Evolutionary conservation across 2,329 filamentous ascomycete genomes (phyloP), one percentile per base, ranked within the genome.

Genomic region (Sordariomycetes sp.): DNA sequence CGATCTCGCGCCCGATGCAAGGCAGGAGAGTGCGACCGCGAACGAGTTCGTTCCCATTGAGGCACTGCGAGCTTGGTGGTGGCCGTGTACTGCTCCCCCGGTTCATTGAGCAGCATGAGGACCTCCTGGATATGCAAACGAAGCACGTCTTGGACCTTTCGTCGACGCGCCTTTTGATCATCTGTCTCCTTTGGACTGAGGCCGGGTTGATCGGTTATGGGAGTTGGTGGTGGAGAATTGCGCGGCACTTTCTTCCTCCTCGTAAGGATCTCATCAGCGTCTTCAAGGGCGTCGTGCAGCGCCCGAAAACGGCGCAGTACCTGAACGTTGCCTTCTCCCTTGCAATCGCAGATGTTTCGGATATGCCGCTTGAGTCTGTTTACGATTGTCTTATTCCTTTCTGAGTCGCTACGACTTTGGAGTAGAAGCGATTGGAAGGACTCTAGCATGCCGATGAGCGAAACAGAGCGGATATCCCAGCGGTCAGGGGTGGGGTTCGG

Each of bases 401-500:
- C 54, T 16, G 29, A n/a, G n/a, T 18, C 29, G 19, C 20, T 31
- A 6, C 11, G 19, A n/a, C 17, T 17, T 18, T 21, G 19, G 15
- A 18, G 18, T 10, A 21, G 16, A 4, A 26, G 48, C 4, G 41
- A 41, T 5, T 46, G 31, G 43, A 58, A 71, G 3, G 62, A 57
- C 9, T 51, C 44, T 32, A 71, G 46, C 2, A 71, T 47, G 33
- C 55, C 59, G 12, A 52, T 46, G 2, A 72, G 44, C 25, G 58
- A 63, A 23, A 72, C 61, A 3, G 62, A 62, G 29, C 61, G 58
- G 38, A 59, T 69, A 37, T 73, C 63, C 71, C 70, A 76, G n/a
- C 50, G 53, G 34, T 69, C 67, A 2, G 61, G 55, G 0, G 72
- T 76, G 0, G 72, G 72, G 39, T 77, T 77, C 0, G 72, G 72